Conservation (phyloP, 768 basidiomycete species). For the Lactarius tabidus region DNA sequence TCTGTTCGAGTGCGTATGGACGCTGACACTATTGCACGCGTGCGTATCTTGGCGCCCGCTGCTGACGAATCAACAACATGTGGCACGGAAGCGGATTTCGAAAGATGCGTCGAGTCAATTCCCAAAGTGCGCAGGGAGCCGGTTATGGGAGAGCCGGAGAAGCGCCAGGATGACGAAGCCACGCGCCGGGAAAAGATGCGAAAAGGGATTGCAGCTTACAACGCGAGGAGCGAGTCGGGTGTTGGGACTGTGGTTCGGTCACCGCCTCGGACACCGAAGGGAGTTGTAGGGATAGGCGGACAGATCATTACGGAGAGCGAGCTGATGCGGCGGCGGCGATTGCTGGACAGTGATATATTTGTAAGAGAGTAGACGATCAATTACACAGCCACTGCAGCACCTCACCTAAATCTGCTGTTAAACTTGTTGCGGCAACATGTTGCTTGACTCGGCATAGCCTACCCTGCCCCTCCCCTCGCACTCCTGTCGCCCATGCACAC, state of each 20-base stretch:
- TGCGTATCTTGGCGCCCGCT: constrained; percentile 17
- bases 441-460: constrained; percentile 16
- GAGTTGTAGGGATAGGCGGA: constrained; percentile 54
- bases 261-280: constrained; percentile 17
- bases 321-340: constrained; percentile 69
- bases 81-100: constrained; percentile 57
- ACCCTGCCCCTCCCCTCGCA: constrained; percentile 4
- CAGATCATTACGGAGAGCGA: constrained; percentile 75
- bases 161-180: constrained; percentile 27
- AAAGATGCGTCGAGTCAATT: constrained; percentile 70
- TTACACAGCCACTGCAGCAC: constrained; percentile 20
- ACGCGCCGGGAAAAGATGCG: constrained; percentile 18
- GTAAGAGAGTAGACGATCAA: constrained; percentile 26
- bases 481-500: constrained; percentile 24
- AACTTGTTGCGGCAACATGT: constrained; percentile 20
- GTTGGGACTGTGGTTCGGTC: constrained; percentile 3
- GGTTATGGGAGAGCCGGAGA: constrained; percentile 27
- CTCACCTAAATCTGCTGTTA: constrained; percentile 24
- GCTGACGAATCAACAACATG: constrained; percentile 33
- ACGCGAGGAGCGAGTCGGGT: neutral
- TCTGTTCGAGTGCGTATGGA: neutral
- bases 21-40: constrained; percentile 1
- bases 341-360: constrained; percentile 72
- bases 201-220: constrained; percentile 10
- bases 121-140: constrained; percentile 44